Conservation (phyloP, 306 rosid species). For the Vachellia collinsii region DNA sequence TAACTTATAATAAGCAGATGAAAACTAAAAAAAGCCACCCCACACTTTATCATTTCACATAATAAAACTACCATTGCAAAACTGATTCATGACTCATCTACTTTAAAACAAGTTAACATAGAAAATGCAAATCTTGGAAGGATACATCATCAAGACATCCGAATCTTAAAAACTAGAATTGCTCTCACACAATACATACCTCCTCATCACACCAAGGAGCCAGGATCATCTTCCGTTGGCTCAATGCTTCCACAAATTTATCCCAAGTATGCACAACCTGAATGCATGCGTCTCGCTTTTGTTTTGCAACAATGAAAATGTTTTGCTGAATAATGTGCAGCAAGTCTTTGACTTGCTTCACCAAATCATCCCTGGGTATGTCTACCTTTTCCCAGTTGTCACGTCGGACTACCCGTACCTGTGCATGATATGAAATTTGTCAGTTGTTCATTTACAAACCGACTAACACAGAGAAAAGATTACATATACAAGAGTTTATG, state of each 20-base stretch:
- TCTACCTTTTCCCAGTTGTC: constrained; percentile 42
- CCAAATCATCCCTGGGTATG: constrained; percentile 42
- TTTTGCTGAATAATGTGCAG: constrained; percentile 67
- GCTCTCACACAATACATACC: constrained; percentile 46
- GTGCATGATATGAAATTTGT: constrained; percentile 12
- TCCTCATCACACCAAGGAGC: constrained; percentile 99
- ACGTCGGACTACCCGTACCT: constrained; percentile 87
- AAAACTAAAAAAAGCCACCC: too few species aligned
- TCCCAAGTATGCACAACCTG: constrained; percentile 73
- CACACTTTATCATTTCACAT: too few species aligned
- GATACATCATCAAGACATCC: too few species aligned
- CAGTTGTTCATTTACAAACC: constrained; percentile 10
- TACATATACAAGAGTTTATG: too few species aligned
- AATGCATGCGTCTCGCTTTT: constrained; percentile 75
- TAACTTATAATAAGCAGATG: too few species aligned
- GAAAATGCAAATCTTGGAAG: too few species aligned
- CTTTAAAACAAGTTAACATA: too few species aligned
- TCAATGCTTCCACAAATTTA: constrained; percentile 74
- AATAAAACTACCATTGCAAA: too few species aligned
- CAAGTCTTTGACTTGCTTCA: constrained; percentile 60
- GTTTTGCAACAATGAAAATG: constrained; percentile 76
- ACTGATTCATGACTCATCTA: too few species aligned
- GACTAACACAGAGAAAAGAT: too few species aligned
- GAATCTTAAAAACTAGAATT: background rate
- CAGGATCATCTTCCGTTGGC: constrained; percentile 72